These are phyloP conservation scores for Rostrohypoxylon terebratum DNA, from an alignment of 495 filamentous ascomycete species.

Conservation along the genomic window DNA sequence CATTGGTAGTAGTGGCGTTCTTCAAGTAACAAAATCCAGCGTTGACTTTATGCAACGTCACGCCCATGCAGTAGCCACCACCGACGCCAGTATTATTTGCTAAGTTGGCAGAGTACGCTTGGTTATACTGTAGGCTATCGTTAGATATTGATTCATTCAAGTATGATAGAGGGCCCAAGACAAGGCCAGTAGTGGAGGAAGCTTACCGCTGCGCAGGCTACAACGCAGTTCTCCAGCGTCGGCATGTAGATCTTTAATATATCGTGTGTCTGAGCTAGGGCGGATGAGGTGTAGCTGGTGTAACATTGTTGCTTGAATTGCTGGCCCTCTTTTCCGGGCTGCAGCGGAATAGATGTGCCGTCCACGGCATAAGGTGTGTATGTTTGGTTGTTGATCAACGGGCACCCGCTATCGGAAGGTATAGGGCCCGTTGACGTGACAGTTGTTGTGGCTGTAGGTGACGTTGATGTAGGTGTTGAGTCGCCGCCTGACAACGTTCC, in stretches of 20 bases:
- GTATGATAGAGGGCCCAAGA: neutral
- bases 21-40: slow-evolving; percentile 54
- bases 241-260: slow-evolving; percentile 52
- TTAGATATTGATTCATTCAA: neutral
- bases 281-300: slow-evolving; percentile 49
- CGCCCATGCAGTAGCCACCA: slow-evolving; percentile 47
- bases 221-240: slow-evolving; percentile 51
- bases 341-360: slow-evolving; percentile 43
- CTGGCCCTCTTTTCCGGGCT: slow-evolving; percentile 33
- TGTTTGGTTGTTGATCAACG: slow-evolving; percentile 39
- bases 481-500: slow-evolving; percentile 1
- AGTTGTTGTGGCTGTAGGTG: slow-evolving; percentile 26
- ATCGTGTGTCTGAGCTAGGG: slow-evolving; percentile 41
- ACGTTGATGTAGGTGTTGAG: slow-evolving; percentile 13
- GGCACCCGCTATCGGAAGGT: slow-evolving; percentile 48
- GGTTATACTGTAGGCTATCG: slow-evolving; percentile 42
- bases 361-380: slow-evolving; percentile 48
- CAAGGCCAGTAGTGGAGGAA: neutral
- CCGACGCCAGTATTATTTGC: slow-evolving; percentile 31
- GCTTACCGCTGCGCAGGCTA: slow-evolving; percentile 47
- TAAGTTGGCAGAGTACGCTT: slow-evolving; percentile 41
- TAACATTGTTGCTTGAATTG: slow-evolving; percentile 49
- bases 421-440: slow-evolving; percentile 21
- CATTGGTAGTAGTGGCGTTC: slow-evolving; percentile 51
- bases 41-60: slow-evolving; percentile 47